Evolutionary conservation across 2,329 filamentous ascomycete genomes (phyloP), one percentile per base, ranked within the genome.

Genomic region (Sporothrix mexicana): DNA sequence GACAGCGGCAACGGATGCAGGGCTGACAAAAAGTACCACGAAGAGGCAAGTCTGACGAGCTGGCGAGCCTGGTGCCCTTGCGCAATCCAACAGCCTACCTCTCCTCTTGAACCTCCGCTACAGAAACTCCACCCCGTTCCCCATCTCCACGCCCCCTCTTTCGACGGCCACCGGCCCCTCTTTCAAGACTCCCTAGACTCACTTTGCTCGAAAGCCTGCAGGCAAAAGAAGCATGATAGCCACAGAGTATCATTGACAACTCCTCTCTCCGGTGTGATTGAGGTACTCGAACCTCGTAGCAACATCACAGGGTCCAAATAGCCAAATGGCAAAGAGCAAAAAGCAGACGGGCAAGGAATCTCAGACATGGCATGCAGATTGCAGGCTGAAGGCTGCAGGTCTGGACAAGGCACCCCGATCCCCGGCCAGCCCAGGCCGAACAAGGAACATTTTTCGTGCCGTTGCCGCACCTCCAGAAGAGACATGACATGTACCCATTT

Each of bases 361-460:
- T 36, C 30, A 36, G 30, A 36, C 30, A 36, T 36, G 30, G 4
- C 5, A 36, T 36, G 30, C 30, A 36, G 30, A 7, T 7, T 36
- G 30, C 30, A 36, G 30, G 30, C 30, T 36, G 30, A 20, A 23
- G 9, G 51, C 7, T 69, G 66, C 66, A 69, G 25, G 49, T 17
- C n/a, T 43, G 49, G n/a, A 69, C 30, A 47, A 57, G 67, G 20
- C 30, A 47, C 51, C 57, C 51, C 67, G 36, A 51, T 45, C 30
- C 30, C 49, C 49, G 66, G 66, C 20, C 64, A 41, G 47, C 47
- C 25, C 47, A 53, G 25, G 66, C 67, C 51, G 67, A 69, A 45
- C 49, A 25, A 69, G 67, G 67, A 36, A 45, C 49, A 69, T 13
- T 53, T 41, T 7, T 66, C 61, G 69, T 70, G 69, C 70, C 45